A percentile compares a stretch with the other conserved stretches of the same genome.
These are phyloP conservation scores for Paecilomyces niveus DNA, from an alignment of 2,329 filamentous ascomycete species.

Conservation along the genomic window DNA sequence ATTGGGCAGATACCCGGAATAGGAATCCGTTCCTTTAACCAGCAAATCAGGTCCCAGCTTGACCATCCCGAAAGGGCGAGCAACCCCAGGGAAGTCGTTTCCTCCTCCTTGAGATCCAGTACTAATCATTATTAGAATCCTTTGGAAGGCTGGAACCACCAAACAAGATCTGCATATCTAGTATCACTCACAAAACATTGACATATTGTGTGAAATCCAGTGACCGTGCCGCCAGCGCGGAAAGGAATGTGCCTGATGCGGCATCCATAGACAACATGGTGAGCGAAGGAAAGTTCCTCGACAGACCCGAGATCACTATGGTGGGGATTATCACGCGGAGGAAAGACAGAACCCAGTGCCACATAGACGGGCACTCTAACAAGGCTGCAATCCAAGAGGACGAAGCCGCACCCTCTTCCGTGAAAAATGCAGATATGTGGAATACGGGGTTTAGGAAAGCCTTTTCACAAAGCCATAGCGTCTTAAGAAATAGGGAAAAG, in stretches of 20 bases:
- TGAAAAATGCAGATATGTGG: neutral
- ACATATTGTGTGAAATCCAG: neutral
- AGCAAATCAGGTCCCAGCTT: constrained; percentile 38
- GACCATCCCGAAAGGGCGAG: constrained; percentile 36
- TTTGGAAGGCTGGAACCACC: neutral
- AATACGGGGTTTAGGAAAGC: neutral
- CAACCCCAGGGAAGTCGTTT: constrained; percentile 37
- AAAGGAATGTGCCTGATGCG: neutral
- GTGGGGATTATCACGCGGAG: neutral
- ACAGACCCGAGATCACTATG: neutral
- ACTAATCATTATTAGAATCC: constrained; percentile 7
- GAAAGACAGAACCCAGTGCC: neutral
- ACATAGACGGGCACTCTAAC: neutral
- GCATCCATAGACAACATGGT: neutral
- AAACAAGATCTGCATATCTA: neutral
- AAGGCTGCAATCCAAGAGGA: neutral
- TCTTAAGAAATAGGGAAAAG: neutral
- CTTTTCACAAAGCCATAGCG: neutral
- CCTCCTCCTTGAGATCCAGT: constrained; percentile 28
- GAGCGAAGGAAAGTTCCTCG: neutral
- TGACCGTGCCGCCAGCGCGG: neutral
- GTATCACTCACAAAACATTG: neutral
- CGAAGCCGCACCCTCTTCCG: neutral
- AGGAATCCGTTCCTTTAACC: constrained; percentile 27
- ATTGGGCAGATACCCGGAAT: constrained; percentile 33